Evolutionary conservation across 2,329 filamentous ascomycete species (phyloP), one percentile per base, ranked within the genome.

Genomic region (Penicillium sp.): DNA sequence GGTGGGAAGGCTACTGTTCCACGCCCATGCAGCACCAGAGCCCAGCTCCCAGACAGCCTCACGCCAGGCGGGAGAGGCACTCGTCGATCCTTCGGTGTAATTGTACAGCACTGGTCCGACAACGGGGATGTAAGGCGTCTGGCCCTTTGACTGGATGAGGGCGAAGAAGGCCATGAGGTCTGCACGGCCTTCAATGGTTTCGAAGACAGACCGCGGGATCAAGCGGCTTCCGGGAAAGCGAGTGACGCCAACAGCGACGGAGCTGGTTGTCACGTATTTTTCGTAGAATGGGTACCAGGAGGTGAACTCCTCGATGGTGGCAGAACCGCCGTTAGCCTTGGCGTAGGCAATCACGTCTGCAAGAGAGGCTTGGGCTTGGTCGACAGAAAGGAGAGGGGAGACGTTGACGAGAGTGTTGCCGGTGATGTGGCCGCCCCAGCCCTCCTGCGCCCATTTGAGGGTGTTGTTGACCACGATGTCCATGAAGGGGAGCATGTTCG

Each of bases 221-320:
- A 41, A 4, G 13, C 64, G 64, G 31, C 58, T 63, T 14, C 60
- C 63, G 4, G 58, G 60, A 50, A 66, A 65, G 19, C 58, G 59
- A 47, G 59, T 61, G 41, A 64, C 60, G 11, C 61, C 61, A 16
- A 66, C 63, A 19, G 44, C 55, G 35, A 66, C 64, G 14, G 64
- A 50, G 40, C 54, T 63, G 37, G 60, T 52, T 31, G 55, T 60
- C 19, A 66, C 63, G 3, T 62, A 64, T 33, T 60, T 63, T 18
- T 60, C 44, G 40, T 65, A 65, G 39, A 65, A 66, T 4, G 54
- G 41, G 36, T 63, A 63, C 63, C 60, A 65, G 19, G 64, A 65
- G 4, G 63, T 35, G 47, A 59, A 66, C 14, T 61, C 53, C 43
- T 66, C 59, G 19, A 66, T 46, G 9, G 44, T 44, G 10, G 59